Conservation (phyloP, 805 yeast species). For the Kregervanrija fluxuum region DNA sequence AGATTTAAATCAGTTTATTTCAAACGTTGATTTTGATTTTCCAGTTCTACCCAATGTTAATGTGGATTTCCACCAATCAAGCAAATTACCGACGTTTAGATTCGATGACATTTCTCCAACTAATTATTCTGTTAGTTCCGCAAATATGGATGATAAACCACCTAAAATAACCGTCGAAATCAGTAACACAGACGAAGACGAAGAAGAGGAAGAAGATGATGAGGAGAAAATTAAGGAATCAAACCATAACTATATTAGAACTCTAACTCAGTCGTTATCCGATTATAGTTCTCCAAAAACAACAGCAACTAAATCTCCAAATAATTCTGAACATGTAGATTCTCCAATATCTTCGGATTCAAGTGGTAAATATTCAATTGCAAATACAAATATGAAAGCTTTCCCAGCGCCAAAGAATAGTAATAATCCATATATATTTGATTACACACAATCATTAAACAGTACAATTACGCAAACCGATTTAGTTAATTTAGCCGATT, state of each 20-base stretch:
- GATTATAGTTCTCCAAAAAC: constrained; percentile 2
- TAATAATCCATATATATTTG: constrained; percentile 11
- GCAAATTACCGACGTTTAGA: not conserved
- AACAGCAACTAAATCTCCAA: constrained; percentile 5
- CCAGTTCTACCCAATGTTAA: constrained; percentile 1
- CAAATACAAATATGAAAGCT: constrained; percentile 3
- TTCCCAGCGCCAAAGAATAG: constrained; percentile 4
- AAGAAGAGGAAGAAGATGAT: not conserved
- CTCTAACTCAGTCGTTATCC: constrained; percentile 16
- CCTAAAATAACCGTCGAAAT: not conserved
- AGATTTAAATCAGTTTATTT: constrained; percentile 29
- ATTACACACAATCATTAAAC: constrained; percentile 23
- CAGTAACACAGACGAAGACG: not conserved
- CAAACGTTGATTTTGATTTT: constrained; percentile 22
- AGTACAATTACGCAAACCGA: constrained; percentile 22
- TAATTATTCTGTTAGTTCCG: constrained; percentile 15
- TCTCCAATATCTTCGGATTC: not conserved
- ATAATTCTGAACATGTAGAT: no score
- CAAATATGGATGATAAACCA: not conserved
- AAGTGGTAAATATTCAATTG: not conserved
- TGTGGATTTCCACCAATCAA: not conserved
- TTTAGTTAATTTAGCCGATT: constrained; percentile 21
- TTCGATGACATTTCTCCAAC: constrained; percentile 20
- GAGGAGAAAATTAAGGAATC: constrained; percentile 7
- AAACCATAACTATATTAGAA: constrained; percentile 18